Base-by-base conservation (phyloP, 345 rosid genomes). In the Rhizophora mangle region DNA sequence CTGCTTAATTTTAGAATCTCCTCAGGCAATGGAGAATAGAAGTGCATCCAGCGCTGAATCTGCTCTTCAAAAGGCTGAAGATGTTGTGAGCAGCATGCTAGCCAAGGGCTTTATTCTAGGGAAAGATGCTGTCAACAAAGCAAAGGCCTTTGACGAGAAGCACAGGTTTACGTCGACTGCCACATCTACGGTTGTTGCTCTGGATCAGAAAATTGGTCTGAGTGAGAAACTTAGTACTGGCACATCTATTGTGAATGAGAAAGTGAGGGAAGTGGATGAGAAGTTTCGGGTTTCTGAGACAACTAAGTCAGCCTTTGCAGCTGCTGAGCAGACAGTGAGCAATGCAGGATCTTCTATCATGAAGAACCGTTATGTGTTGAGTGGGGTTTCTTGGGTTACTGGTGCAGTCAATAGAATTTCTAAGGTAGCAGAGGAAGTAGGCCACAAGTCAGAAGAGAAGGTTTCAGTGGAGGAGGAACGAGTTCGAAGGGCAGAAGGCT, bases 401-500 rank as follows among this genome's bases (percentile, higher is more conserved):
- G 78, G 78, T 64, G 73, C 78, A 43, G 64, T 74, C 52, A 69
- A 15, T 32, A 63, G 49, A 27, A 73, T 69, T 10, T 62, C 73
- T 39, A 74, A 74, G 55, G 65, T 68, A 30, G 78, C 69, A 22
- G 73, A 46, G 29, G 78, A 74, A 21, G 78, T 74, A 16, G 73
- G 73, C 9, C 73, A 74, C 73, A 74, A 74, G 52, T 69, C 78
- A 13, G 69, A 68, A 69, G 78, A 74, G 65, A 74, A 74, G 69
- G 73, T 74, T 53, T 68, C 65, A 81, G 86, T 87, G 1, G 97
- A 89, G 81, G 92, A 84, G 73, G 82, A 70, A 61, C 74, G 67
- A 11, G 62, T 27, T 31, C 81, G 46, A 32, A 70, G 62, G 51
- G 73, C 80, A 0, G 78, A 85, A 71, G 91, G 88, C 57, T 85